These are phyloP conservation scores for Tolypocladium ophioglossoides DNA, from an alignment of 2,329 filamentous ascomycete species.

Conservation along the genomic window DNA sequence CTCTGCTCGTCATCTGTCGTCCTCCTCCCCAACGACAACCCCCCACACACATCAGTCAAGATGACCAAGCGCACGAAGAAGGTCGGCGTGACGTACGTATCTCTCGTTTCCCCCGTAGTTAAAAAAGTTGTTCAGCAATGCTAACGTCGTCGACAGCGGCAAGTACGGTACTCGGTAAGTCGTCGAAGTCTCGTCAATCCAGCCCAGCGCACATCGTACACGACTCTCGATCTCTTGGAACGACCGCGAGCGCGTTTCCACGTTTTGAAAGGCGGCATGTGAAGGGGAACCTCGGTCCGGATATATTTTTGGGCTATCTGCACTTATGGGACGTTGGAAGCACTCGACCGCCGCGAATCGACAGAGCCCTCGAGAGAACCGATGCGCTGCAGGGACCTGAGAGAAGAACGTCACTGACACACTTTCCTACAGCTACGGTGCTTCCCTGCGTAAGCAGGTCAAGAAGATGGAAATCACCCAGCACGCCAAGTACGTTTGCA, in stretches of 20 bases:
- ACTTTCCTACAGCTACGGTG: constrained; percentile 66
- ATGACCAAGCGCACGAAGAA: constrained; percentile 96
- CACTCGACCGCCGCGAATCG: background rate
- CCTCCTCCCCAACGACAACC: constrained; percentile 21
- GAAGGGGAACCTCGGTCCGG: background rate
- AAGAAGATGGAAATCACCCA: constrained; percentile 99
- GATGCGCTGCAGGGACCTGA: background rate
- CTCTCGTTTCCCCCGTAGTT: constrained; percentile 3
- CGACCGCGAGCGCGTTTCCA: background rate
- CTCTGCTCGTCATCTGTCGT: constrained; percentile 19
- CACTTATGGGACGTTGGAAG: background rate
- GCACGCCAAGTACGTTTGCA: constrained; percentile 95
- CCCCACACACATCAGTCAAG: constrained; percentile 42
- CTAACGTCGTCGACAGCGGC: constrained; percentile 34
- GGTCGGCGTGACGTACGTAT: constrained; percentile 76
- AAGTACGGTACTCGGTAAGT: constrained; percentile 95
- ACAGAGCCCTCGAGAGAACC: background rate
- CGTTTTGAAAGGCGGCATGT: background rate
- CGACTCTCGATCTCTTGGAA: constrained; percentile 1
- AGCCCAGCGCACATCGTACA: background rate
- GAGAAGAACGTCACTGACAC: background rate
- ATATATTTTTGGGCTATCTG: background rate
- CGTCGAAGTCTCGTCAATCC: background rate
- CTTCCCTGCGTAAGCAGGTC: constrained; percentile 88
- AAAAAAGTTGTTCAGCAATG: constrained; percentile 5